Percentiles rank a stretch among this genome's conserved stretches.
Evolutionary conservation across 352 stramenopile genomes (phyloP).

Genomic region (Aphanomyces cochlioides): DNA sequence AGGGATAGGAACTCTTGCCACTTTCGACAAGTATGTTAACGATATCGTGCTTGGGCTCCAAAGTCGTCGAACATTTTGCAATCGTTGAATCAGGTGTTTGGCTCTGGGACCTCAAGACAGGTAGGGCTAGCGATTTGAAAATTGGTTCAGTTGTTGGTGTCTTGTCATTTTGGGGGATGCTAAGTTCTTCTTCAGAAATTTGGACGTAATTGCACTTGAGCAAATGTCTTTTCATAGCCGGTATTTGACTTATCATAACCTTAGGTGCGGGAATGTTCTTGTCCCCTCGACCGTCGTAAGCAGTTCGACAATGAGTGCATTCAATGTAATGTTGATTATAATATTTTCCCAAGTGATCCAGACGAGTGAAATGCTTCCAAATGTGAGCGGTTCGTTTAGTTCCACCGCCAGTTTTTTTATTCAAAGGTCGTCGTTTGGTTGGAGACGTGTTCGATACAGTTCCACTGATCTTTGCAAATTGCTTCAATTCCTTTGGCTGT

Average conservation of each 20-base stretch:
- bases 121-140: too few species aligned
- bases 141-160: background rate
- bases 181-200: constrained; percentile 4
- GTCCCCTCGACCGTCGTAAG: background rate
- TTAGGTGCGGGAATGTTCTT: background rate
- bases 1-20: too few species aligned
- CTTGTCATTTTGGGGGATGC: background rate
- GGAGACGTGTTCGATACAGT: background rate
- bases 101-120: too few species aligned
- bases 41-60: too few species aligned
- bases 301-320: constrained; percentile 4
- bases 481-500: background rate
- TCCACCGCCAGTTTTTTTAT: background rate
- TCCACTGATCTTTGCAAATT: background rate
- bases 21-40: too few species aligned
- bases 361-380: constrained; percentile 6
- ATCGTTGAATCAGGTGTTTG: too few species aligned
- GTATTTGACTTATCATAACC: background rate
- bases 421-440: background rate
- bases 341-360: constrained; percentile 10
- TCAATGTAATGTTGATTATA: constrained; percentile 1
- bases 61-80: too few species aligned
- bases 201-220: background rate
- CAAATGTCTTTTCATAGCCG: background rate
- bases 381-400: constrained; percentile 4